phyloP scores from a whole-genome alignment of 805 yeast species.

The Lipomyces oligophaga region DNA sequence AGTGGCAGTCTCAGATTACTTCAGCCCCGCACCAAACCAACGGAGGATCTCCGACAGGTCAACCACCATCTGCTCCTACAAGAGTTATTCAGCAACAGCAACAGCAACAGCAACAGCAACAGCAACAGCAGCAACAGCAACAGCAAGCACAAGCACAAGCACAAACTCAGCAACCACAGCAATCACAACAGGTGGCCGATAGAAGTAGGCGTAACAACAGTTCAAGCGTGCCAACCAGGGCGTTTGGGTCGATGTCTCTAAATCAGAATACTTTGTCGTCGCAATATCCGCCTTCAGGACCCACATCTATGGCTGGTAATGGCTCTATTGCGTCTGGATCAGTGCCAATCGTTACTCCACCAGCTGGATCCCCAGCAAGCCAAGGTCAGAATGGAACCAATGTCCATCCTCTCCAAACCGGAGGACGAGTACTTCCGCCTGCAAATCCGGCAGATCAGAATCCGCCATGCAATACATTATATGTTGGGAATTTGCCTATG shows the following conservation, averaged over 20 bases:
- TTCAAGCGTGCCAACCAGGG: conserved; percentile 4
- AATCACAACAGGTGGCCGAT: too few relatives aligned
- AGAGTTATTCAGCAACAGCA: conserved; percentile 17
- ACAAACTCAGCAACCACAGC: conserved; percentile 1
- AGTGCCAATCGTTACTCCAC: background rate
- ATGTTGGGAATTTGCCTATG: conserved; percentile 95
- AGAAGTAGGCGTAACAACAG: conserved; percentile 7
- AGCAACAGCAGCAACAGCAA: conserved; percentile 4
- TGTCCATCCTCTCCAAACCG: conserved; percentile 39
- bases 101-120: background rate
- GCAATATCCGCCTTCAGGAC: background rate
- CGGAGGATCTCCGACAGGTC: conserved; percentile 1
- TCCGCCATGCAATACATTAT: conserved; percentile 96
- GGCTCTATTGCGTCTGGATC: conserved; percentile 1
- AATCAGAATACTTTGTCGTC: conserved; percentile 2
- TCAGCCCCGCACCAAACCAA: background rate
- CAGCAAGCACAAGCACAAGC: conserved; percentile 8
- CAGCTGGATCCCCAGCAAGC: background rate
- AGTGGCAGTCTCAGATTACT: background rate
- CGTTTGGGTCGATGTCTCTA: conserved; percentile 8
- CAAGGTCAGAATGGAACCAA: conserved; percentile 25
- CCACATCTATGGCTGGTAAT: conserved; percentile 5
- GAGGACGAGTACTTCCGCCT: conserved; percentile 43
- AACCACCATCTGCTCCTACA: conserved; percentile 2
- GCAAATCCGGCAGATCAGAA: conserved; percentile 99